Evolutionary conservation across 306 rosid genomes (phyloP).

Genomic region (Cicer judaicum): DNA sequence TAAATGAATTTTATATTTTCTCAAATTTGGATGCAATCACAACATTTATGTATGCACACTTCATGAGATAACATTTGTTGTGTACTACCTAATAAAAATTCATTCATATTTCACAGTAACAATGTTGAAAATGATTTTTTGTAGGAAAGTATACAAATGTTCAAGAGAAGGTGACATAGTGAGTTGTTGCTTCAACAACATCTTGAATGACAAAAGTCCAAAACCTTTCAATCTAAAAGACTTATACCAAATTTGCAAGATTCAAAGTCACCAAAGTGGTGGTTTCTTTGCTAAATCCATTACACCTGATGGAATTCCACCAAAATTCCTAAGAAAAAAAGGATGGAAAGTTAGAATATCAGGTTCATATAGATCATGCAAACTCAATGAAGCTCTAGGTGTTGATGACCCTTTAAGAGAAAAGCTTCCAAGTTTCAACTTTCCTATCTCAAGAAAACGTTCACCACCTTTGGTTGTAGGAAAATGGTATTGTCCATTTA

Average conservation of each 20-base stretch:
- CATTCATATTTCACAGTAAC: neutral
- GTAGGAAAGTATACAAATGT: constrained; percentile 79
- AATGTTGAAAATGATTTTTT: constrained; percentile 32
- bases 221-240: constrained; percentile 64
- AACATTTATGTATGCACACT: neutral
- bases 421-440: constrained; percentile 63
- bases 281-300: constrained; percentile 77
- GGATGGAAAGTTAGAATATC: constrained; percentile 77
- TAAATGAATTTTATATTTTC: neutral
- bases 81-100: neutral
- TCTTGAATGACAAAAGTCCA: constrained; percentile 69
- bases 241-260: constrained; percentile 75
- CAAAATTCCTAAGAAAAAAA: constrained; percentile 67
- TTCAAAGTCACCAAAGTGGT: constrained; percentile 65
- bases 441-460: constrained; percentile 57
- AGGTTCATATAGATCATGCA: constrained; percentile 49
- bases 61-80: neutral
- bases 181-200: constrained; percentile 64
- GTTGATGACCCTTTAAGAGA: constrained; percentile 60
- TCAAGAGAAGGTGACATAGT: constrained; percentile 73
- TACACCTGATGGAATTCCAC: constrained; percentile 80
- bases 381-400: constrained; percentile 67
- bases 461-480: constrained; percentile 66
- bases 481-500: constrained; percentile 79
- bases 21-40: constrained; percentile 31